Percentiles rank a stretch among this genome's conserved stretches.
phyloP scores from a whole-genome alignment of 2,329 filamentous ascomycete species.

The Xylaria sp. region DNA sequence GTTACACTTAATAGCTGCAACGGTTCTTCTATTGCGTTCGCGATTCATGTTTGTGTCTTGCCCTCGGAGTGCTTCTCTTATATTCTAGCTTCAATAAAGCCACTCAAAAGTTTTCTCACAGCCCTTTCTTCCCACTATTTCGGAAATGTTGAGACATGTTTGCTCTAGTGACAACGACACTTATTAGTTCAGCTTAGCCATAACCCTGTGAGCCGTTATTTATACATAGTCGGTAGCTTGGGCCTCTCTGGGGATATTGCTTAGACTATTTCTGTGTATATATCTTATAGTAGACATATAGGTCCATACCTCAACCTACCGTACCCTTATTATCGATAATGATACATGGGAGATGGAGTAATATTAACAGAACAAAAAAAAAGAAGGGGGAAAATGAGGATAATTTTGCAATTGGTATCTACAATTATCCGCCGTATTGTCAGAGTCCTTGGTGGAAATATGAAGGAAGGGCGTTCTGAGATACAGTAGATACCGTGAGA shows the following conservation, averaged over 20 bases:
- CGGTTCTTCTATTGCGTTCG: background rate
- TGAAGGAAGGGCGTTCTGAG: background rate
- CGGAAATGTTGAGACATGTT: background rate
- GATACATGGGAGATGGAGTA: too few species aligned
- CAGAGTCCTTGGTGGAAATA: background rate
- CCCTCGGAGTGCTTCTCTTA: background rate
- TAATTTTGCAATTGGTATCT: too few species aligned
- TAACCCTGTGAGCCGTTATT: background rate
- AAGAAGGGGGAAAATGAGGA: too few species aligned
- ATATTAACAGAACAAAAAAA: too few species aligned
- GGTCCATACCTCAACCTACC: background rate
- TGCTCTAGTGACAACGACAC: background rate
- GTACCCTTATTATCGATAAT: too few species aligned
- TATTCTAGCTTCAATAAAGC: background rate
- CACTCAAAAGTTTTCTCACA: background rate
- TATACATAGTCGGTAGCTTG: background rate
- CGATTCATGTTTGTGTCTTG: background rate
- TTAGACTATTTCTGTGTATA: too few species aligned
- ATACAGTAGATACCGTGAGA: background rate
- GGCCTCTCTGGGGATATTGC: too few species aligned
- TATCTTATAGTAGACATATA: background rate
- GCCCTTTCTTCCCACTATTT: too few species aligned
- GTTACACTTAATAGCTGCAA: background rate
- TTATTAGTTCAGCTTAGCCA: background rate
- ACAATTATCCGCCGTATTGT: background rate